A percentile compares a stretch with the other conserved stretches of the same genome.
phyloP scores from a whole-genome alignment of 2,329 filamentous ascomycete genomes.

The Lachnellula subtilissima region DNA sequence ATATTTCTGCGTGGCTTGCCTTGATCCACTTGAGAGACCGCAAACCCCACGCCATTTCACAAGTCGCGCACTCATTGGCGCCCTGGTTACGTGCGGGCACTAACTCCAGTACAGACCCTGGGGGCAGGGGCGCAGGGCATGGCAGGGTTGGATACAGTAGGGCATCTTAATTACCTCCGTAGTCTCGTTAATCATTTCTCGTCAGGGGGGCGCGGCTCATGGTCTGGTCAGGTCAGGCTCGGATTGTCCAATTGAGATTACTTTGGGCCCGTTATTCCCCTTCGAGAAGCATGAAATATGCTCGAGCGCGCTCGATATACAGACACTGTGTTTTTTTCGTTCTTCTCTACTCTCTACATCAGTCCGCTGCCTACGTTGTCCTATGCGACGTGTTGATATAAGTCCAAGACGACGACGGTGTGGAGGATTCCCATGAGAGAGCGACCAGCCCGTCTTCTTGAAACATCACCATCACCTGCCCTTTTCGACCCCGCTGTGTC shows the following conservation, averaged over 20 bases:
- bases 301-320: slow-evolving; percentile 3
- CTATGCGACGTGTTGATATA: neutral
- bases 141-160: neutral
- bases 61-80: neutral
- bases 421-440: neutral
- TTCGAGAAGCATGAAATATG: slow-evolving; percentile 1
- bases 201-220: neutral
- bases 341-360: neutral
- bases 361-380: neutral
- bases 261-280: slow-evolving; percentile 1
- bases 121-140: neutral
- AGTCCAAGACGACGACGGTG: neutral
- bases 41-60: neutral
- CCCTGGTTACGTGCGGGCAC: neutral
- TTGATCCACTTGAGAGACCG: neutral
- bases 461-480: slow-evolving; percentile 8
- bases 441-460: slow-evolving; percentile 1
- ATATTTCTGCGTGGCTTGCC: neutral
- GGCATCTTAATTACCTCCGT: neutral
- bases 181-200: neutral
- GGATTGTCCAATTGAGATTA: slow-evolving; percentile 10
- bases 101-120: too few relatives aligned
- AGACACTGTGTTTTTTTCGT: neutral
- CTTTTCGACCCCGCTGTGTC: slow-evolving; percentile 11
- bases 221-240: neutral